These are phyloP conservation scores for Claviceps sp. DNA, from an alignment of 2,329 filamentous ascomycete genomes.

Conservation along the genomic window DNA sequence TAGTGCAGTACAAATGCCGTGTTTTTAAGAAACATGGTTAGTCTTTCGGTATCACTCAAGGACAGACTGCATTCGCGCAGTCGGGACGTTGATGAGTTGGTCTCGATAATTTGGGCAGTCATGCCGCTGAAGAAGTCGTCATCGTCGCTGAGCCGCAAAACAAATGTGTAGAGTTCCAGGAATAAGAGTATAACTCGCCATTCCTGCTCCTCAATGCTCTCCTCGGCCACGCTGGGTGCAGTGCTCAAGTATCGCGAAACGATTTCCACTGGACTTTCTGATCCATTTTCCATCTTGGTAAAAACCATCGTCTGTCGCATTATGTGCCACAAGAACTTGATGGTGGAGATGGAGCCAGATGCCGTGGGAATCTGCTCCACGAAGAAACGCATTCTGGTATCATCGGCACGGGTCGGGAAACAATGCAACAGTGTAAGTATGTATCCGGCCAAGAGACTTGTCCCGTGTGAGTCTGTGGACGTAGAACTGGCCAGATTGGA, in stretches of 20 bases:
- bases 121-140: conserved; percentile 75
- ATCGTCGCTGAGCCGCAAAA: conserved; percentile 85
- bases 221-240: conserved; percentile 14
- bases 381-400: conserved; percentile 91
- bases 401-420: conserved; percentile 69
- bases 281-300: conserved; percentile 16
- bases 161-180: conserved; percentile 85
- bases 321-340: conserved; percentile 67
- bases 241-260: conserved; percentile 18
- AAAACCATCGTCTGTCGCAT: conserved; percentile 31
- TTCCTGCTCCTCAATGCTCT: conserved; percentile 34
- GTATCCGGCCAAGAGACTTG: conserved; percentile 70
- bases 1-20: conserved; percentile 82
- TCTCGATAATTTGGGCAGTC: conserved; percentile 24
- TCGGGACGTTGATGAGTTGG: conserved; percentile 29
- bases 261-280: conserved; percentile 15
- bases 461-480: conserved; percentile 17
- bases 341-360: conserved; percentile 42
- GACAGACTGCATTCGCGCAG: conserved; percentile 54
- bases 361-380: conserved; percentile 30
- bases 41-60: conserved; percentile 53
- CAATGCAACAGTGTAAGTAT: conserved; percentile 73
- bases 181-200: conserved; percentile 87
- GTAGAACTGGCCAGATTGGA: conserved; percentile 17
- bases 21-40: conserved; percentile 81